phyloP scores from a whole-genome alignment of 495 filamentous ascomycete species.

The Sordaria brevicollis region DNA sequence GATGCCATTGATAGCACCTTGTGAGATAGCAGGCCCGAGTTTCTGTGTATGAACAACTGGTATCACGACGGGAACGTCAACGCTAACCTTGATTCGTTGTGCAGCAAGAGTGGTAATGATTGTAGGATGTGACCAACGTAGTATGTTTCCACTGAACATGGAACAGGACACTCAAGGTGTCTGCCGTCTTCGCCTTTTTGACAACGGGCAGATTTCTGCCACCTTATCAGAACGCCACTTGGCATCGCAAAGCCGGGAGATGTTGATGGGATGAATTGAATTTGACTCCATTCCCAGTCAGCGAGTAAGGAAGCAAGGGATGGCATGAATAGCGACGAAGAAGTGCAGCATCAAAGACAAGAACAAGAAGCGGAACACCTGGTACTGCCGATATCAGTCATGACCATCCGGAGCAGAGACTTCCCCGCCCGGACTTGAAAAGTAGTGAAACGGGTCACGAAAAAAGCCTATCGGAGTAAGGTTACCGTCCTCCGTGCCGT shows the following conservation, averaged over 20 bases:
- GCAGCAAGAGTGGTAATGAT: neutral
- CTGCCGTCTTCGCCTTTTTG: neutral
- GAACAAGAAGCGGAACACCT: neutral
- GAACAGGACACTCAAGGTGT: neutral
- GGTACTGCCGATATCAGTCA: neutral
- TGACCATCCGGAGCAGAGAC: neutral
- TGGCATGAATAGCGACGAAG: neutral
- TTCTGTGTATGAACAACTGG: neutral
- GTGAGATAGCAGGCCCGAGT: neutral
- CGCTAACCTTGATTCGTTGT: neutral
- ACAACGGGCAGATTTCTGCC: neutral
- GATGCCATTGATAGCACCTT: neutral
- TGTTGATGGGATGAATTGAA: neutral
- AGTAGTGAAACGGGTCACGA: neutral
- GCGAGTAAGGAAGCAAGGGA: neutral
- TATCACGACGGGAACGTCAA: neutral
- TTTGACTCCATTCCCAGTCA: neutral
- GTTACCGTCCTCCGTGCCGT: neutral
- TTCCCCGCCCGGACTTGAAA: neutral
- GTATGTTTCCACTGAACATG: neutral
- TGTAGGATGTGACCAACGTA: neutral
- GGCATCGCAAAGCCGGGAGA: neutral
- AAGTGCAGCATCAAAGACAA: neutral
- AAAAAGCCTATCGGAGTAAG: neutral
- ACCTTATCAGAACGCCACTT: neutral